These are phyloP conservation scores for Apophysomyces ossiformis DNA, from an alignment of 371 early-diverging fungal species.

Conservation along the genomic window DNA sequence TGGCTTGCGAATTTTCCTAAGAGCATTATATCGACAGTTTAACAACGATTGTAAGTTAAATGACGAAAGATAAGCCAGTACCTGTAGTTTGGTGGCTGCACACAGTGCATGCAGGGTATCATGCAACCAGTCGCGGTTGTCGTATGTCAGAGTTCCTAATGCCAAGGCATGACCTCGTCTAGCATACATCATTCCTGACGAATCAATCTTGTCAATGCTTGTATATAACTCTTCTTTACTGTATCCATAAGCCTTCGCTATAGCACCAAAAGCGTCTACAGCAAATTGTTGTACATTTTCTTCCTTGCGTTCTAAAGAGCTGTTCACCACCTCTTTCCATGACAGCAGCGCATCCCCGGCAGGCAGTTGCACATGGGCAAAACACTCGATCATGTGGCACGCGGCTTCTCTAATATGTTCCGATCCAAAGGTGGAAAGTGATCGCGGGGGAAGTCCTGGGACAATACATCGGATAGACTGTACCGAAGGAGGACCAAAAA, in stretches of 20 bases:
- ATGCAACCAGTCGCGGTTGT: slow-evolving; percentile 24
- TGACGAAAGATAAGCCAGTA: slow-evolving; percentile 9
- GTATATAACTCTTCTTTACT: slow-evolving; percentile 29
- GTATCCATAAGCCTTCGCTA: slow-evolving; percentile 51
- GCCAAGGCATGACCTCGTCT: slow-evolving; percentile 73
- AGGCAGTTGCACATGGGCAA: slow-evolving; percentile 55
- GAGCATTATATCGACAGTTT: not conserved
- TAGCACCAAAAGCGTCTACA: slow-evolving; percentile 58
- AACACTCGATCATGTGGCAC: slow-evolving; percentile 57
- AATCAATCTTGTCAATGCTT: slow-evolving; percentile 34
- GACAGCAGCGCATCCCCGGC: slow-evolving; percentile 22
- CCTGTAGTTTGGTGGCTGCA: slow-evolving; percentile 37
- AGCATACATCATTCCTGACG: slow-evolving; percentile 47
- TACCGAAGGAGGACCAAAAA: not conserved
- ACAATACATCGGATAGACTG: slow-evolving; percentile 52
- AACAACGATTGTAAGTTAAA: too few relatives aligned
- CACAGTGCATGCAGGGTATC: slow-evolving; percentile 31
- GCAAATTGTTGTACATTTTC: slow-evolving; percentile 71
- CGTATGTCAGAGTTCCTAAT: slow-evolving; percentile 62
- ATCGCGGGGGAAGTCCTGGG: slow-evolving; percentile 47
- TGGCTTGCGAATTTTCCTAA: slow-evolving; percentile 40
- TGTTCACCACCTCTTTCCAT: slow-evolving; percentile 60
- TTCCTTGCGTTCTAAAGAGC: slow-evolving; percentile 71
- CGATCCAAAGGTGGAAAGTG: slow-evolving; percentile 72
- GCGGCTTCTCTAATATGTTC: slow-evolving; percentile 64